A percentile compares a stretch with the other conserved stretches of the same genome.
phyloP scores from a whole-genome alignment of 768 basidiomycete species.

The Lactarius psammicola region DNA sequence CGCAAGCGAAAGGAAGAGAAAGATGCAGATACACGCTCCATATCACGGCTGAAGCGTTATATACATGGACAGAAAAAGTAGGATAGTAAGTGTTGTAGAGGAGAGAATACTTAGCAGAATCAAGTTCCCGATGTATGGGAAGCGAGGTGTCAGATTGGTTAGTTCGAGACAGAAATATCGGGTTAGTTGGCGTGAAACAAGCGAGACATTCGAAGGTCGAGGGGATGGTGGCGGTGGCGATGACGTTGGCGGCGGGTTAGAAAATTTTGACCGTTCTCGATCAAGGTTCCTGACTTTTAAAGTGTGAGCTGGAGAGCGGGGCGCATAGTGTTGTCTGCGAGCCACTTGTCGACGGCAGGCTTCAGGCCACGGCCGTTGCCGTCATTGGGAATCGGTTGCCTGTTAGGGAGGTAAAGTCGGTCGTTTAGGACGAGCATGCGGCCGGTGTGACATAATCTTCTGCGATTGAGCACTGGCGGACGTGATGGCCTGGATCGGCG shows the following conservation, averaged over 20 bases:
- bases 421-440: not conserved
- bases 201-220: not conserved
- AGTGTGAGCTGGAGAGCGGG: not conserved
- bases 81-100: not conserved
- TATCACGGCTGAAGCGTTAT: not conserved
- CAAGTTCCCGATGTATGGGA: not conserved
- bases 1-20: not conserved
- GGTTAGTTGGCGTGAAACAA: not conserved
- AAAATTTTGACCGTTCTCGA: not conserved
- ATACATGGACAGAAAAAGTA: not conserved
- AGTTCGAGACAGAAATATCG: not conserved
- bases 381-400: not conserved
- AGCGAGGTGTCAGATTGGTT: not conserved
- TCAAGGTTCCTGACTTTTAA: not conserved
- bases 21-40: not conserved
- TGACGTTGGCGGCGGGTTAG: not conserved
- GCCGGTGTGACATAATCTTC: not conserved
- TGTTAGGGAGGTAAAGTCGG: not conserved
- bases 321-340: not conserved
- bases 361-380: not conserved
- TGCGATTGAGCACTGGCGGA: not conserved
- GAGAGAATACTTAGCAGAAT: not conserved
- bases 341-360: not conserved
- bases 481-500: not conserved
- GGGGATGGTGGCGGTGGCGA: not conserved